Percentiles rank a stretch among this genome's conserved stretches.
phyloP scores from a whole-genome alignment of 2,329 filamentous ascomycete genomes.

The Helotiales sp. region DNA sequence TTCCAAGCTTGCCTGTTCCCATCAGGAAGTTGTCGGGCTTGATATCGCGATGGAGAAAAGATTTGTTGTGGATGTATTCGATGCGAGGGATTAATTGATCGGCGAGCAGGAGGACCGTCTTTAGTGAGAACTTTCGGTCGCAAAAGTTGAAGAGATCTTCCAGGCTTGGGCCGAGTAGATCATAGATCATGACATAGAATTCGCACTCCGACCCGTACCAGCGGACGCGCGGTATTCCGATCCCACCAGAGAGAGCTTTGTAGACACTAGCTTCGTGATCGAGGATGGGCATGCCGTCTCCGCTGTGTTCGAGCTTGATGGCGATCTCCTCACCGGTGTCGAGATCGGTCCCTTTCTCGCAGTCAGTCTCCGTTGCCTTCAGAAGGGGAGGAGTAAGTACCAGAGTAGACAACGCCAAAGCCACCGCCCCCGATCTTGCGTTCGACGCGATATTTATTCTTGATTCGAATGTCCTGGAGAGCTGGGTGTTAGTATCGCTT shows the following conservation, averaged over 20 bases:
- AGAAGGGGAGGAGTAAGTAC: too few species aligned
- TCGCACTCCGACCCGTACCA: constrained; percentile 99
- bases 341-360: constrained; percentile 99
- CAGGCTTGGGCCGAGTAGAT: constrained; percentile 91
- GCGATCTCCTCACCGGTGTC: constrained; percentile 99
- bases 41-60: constrained; percentile 99
- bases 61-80: constrained; percentile 99
- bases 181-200: constrained; percentile 99
- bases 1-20: constrained; percentile 98
- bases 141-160: constrained; percentile 99
- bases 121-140: constrained; percentile 99
- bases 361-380: too few species aligned
- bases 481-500: too few species aligned
- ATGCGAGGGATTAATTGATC: constrained; percentile 98
- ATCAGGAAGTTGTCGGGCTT: constrained; percentile 99
- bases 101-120: too few species aligned
- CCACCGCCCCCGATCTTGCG: constrained; percentile 98
- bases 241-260: constrained; percentile 88
- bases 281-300: constrained; percentile 98
- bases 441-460: constrained; percentile 99
- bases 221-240: constrained; percentile 97
- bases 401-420: constrained; percentile 98
- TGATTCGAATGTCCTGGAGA: constrained; percentile 90
- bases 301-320: constrained; percentile 99
- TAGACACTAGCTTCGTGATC: constrained; percentile 98